A percentile compares a stretch with the other conserved stretches of the same genome.
Evolutionary conservation across 345 rosid species (phyloP).

Genomic region (Hibiscus syriacus): DNA sequence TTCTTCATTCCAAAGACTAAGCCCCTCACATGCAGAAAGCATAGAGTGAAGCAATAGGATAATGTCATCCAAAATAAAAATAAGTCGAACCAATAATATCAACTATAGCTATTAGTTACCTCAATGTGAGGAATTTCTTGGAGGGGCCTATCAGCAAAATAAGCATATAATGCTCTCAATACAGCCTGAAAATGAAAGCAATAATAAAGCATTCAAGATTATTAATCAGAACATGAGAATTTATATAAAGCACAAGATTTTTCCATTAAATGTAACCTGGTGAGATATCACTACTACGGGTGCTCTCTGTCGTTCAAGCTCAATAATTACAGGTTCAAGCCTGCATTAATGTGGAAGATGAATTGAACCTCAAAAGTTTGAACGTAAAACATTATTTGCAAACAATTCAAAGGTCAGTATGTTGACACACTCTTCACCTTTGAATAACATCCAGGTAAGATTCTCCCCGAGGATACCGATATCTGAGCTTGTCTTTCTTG

Average conservation of each 20-base stretch:
- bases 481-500: constrained; percentile 83
- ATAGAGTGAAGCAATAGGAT: neutral
- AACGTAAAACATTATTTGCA: neutral
- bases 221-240: neutral
- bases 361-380: constrained; percentile 2
- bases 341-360: constrained; percentile 35
- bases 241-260: neutral
- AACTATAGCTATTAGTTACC: constrained; percentile 33
- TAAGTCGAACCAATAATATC: no score
- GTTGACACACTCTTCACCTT: constrained; percentile 39
- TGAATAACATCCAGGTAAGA: constrained; percentile 98
- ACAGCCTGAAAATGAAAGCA: constrained; percentile 61
- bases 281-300: constrained; percentile 97
- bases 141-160: constrained; percentile 96
- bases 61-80: neutral
- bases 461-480: constrained; percentile 97
- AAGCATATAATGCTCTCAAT: constrained; percentile 95
- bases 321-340: constrained; percentile 97
- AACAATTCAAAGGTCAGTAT: neutral
- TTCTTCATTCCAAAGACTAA: neutral
- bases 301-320: constrained; percentile 95
- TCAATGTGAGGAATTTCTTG: constrained; percentile 95
- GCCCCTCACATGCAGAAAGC: neutral
- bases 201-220: constrained; percentile 2
- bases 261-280: constrained; percentile 51